Evolutionary conservation across 2,329 filamentous ascomycete species (phyloP), one percentile per base, ranked within the genome.

Genomic region (Tolypocladium sp.): DNA sequence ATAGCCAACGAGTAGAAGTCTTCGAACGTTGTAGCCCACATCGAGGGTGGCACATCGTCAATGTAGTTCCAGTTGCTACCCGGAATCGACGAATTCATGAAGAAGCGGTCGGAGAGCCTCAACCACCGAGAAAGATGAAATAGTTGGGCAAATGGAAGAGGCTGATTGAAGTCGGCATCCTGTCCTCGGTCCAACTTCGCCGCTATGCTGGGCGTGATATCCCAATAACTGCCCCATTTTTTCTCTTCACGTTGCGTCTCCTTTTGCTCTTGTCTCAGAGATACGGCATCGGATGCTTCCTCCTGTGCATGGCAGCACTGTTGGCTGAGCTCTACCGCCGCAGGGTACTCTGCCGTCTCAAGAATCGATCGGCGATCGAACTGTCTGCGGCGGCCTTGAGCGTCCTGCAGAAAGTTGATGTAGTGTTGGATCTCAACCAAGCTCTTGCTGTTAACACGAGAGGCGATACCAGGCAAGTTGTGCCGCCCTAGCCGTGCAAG

Each of bases 391-490:
- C 73, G 68, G 41, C 78, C 71, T 7, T 75, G 64, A 1, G 77
- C 79, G 25, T 79, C 74, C 12, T 85, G 77, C 6, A 97, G 78
- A 1, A 89, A 70, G 8, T 77, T 67, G 5, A 95, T 70, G 68
- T 92, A 92, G 56, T 88, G 83, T 35, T 81, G 80, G 40, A 94
- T 84, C 72, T 97, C 91, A 10, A 88, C 69, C 63, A 85, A 81
- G 60, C 85, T 87, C 73, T 97, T 97, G 40, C 84, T 87, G 0
- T 78, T 77, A 20, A 96, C 77, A 0, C 81, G 78, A 10, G 73
- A 66, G 1, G 90, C 80, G 58, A 97, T 87, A 1, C 79, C 82
- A 2, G 73, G 73, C 1, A 88, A 66, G 61, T 91, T 77, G 64
- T 85, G 81, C 57, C 76, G 81, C 0, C 91, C 91, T 2, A 88